phyloP scores from a whole-genome alignment of 176 grass and related monocot species.

The Luzula sylvatica region DNA sequence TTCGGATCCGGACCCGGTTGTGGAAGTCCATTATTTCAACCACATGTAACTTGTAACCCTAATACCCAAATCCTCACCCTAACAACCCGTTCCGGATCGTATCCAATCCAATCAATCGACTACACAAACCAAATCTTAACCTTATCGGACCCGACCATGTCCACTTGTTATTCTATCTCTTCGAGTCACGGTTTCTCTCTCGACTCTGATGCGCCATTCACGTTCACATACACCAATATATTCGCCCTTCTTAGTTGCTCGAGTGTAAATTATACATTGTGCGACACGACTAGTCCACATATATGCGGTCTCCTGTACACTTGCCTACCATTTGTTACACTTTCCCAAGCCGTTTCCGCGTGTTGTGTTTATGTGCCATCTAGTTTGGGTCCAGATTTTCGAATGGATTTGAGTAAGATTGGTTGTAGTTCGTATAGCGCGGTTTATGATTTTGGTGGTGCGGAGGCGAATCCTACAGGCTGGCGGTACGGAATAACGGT shows the following conservation, averaged over 20 bases:
- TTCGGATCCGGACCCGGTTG: slow-evolving; percentile 21
- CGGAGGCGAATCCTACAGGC: background rate
- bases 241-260: slow-evolving; percentile 27
- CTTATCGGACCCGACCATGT: slow-evolving; percentile 27
- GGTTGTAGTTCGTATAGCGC: background rate
- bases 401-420: slow-evolving; percentile 4
- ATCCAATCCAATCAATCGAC: slow-evolving; percentile 21
- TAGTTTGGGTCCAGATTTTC: slow-evolving; percentile 14
- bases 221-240: slow-evolving; percentile 7
- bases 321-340: background rate
- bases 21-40: slow-evolving; percentile 17
- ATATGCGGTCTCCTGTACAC: slow-evolving; percentile 20
- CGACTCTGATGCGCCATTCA: slow-evolving; percentile 20
- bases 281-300: slow-evolving; percentile 3
- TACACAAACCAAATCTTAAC: slow-evolving; percentile 20
- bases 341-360: slow-evolving; percentile 3
- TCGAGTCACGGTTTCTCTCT: slow-evolving; percentile 12
- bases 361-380: slow-evolving; percentile 18
- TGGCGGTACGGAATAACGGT: slow-evolving; percentile 15
- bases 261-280: background rate
- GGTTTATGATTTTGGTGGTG: slow-evolving; percentile 5
- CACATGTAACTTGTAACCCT: slow-evolving; percentile 12
- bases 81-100: slow-evolving; percentile 13
- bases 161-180: slow-evolving; percentile 7
- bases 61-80: background rate